Base-by-base conservation (phyloP, 2,329 filamentous ascomycete genomes). In the Cladosporium halotolerans region DNA sequence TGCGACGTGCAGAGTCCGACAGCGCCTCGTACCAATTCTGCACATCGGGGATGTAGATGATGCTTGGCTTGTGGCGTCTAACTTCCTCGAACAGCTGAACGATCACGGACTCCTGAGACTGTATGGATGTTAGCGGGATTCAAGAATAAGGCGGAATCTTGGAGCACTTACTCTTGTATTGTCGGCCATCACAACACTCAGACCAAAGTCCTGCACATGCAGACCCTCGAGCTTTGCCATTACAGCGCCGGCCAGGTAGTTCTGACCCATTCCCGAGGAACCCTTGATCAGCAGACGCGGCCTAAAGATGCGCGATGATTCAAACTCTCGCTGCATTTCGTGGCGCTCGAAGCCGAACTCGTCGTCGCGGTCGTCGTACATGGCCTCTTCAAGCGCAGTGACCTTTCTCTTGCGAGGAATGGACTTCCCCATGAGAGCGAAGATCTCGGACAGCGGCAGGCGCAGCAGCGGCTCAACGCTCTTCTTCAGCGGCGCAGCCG, bases 141-240 rank as follows among this genome's bases (percentile, higher is more conserved):
- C 14, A 13, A 45, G 7, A 32, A 36, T 19, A 33, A 38, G 48
- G 60, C 49, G 61, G 57, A 44, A 44, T 14, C 33, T 9, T 32
- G 84, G 36, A 6, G 36, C 9, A 62, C 66, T 66, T 55, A 69
- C 84, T 61, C 89, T 82, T 57, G 87, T 84, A 3, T 83, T 82
- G 66, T 99, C 93, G 54, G 86, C 89, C 55, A 95, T 78, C 53
- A 99, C 77, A 13, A 87, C 93, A 0, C 91, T 84, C 54, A 99
- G 79, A 69, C 96, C 95, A 68, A 99, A 95, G 51, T 87, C 90
- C 68, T 97, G 91, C 2, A 99, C 88, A 71, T 97, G 90, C 2
- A 97, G 79, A 23, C 91, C 89, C 71, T 99, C 93, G 52, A 99
- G 86, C 66, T 95, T 85, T 68, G 95, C 89, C 58, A 97, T 75